Conservation (phyloP, 2,329 filamentous ascomycete species). For the Cordyceps pruinosa region DNA sequence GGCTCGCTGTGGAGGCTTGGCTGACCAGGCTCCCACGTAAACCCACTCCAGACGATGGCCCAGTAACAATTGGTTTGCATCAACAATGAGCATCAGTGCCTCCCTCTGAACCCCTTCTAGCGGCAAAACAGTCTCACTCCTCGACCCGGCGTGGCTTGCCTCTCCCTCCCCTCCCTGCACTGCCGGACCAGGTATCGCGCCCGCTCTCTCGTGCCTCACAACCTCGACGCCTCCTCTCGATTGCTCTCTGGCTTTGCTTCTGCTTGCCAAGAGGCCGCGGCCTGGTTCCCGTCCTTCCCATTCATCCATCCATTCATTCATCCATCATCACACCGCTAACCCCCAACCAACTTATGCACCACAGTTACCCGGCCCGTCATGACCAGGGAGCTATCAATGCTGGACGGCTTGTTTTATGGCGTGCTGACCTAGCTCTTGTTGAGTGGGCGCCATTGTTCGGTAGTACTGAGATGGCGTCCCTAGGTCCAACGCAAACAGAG, state of each 20-base stretch:
- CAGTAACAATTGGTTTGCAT: background rate
- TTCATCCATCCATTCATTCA: background rate
- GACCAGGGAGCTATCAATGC: background rate
- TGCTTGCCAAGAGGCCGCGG: background rate
- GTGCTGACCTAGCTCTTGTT: background rate
- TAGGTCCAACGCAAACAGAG: too few relatives aligned
- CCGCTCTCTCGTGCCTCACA: background rate
- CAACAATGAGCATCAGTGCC: background rate
- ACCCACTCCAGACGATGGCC: background rate
- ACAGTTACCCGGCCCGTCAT: background rate
- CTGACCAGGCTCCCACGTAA: conserved; percentile 1
- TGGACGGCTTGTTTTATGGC: background rate
- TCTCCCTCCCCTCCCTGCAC: background rate
- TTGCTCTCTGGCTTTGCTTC: background rate
- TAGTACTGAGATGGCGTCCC: too few relatives aligned
- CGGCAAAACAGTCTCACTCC: background rate
- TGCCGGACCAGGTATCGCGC: background rate
- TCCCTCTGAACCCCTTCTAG: background rate
- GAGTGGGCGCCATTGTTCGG: background rate
- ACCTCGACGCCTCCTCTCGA: too few relatives aligned
- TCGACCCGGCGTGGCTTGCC: background rate
- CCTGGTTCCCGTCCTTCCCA: background rate
- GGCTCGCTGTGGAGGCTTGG: conserved; percentile 2
- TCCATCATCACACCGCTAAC: conserved; percentile 3
- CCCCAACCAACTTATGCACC: background rate